Percentiles rank a stretch among this genome's conserved stretches.
These are phyloP conservation scores for Alternaria postmessia DNA, from an alignment of 2,329 filamentous ascomycete genomes.

Conservation along the genomic window DNA sequence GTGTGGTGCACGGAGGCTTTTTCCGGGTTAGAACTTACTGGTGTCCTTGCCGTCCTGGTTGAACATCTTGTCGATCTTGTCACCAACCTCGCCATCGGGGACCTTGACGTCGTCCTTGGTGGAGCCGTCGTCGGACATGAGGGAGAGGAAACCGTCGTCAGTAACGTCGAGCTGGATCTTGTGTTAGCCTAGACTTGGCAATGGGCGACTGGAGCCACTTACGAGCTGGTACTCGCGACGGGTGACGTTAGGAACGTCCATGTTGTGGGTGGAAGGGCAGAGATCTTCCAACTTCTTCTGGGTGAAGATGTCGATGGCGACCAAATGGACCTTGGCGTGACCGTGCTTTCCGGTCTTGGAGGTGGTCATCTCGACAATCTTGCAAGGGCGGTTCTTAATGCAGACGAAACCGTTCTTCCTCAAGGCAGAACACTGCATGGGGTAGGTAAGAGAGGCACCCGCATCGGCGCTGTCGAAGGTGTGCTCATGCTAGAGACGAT, in stretches of 20 bases:
- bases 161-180: conserved; percentile 79
- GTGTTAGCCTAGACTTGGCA: conserved; percentile 28
- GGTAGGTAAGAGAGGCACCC: conserved; percentile 91
- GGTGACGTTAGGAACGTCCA: conserved; percentile 94
- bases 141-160: conserved; percentile 92
- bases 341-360: conserved; percentile 99
- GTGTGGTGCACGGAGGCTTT: background rate
- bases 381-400: conserved; percentile 99
- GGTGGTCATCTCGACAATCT: conserved; percentile 99
- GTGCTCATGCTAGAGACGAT: conserved; percentile 60
- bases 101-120: conserved; percentile 96
- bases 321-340: conserved; percentile 99
- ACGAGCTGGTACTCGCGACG: conserved; percentile 95
- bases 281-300: conserved; percentile 99
- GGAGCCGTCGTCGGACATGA: conserved; percentile 86
- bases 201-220: conserved; percentile 58
- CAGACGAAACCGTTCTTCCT: conserved; percentile 99
- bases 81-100: conserved; percentile 87
- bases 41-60: conserved; percentile 85
- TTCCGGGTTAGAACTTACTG: conserved; percentile 71
- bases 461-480: conserved; percentile 95
- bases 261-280: conserved; percentile 95
- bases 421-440: conserved; percentile 99
- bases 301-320: conserved; percentile 99
- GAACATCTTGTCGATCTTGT: conserved; percentile 86